These are phyloP conservation scores for Microcos paniculata DNA, from an alignment of 345 rosid species.

Conservation along the genomic window DNA sequence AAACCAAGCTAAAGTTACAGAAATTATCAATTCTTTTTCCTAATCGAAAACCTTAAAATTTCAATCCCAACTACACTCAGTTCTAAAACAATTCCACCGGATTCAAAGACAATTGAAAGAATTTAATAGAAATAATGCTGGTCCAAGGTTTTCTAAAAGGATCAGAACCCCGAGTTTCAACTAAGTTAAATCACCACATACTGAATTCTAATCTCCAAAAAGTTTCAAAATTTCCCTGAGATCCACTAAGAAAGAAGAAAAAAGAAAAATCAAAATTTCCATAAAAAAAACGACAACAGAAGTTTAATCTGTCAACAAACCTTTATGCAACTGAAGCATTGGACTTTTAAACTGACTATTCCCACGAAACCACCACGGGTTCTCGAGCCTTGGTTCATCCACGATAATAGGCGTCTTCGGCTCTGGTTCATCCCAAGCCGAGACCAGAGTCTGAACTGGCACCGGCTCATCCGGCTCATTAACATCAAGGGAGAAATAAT, in stretches of 20 bases:
- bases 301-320: conserved; percentile 21
- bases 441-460: conserved; percentile 12
- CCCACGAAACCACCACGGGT: conserved; percentile 64
- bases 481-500: conserved; percentile 75
- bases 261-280: background rate
- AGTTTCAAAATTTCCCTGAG: background rate
- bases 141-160: background rate
- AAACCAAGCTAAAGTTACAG: background rate
- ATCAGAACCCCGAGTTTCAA: background rate
- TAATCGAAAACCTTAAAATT: background rate
- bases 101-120: background rate
- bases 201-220: background rate
- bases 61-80: background rate
- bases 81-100: background rate
- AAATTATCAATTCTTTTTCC: background rate
- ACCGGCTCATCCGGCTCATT: conserved; percentile 25
- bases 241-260: background rate
- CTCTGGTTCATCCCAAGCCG: conserved; percentile 20
- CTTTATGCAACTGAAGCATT: conserved; percentile 95
- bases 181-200: background rate
- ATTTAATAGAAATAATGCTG: background rate
- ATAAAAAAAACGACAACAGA: background rate
- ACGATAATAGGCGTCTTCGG: conserved; percentile 34
- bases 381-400: conserved; percentile 48
- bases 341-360: conserved; percentile 67